A percentile compares a stretch with the other conserved stretches of the same genome.
These are phyloP conservation scores for Hemisphaericaspora xylofermentans DNA, from an alignment of 1,139 yeast genomes.

Conservation along the genomic window DNA sequence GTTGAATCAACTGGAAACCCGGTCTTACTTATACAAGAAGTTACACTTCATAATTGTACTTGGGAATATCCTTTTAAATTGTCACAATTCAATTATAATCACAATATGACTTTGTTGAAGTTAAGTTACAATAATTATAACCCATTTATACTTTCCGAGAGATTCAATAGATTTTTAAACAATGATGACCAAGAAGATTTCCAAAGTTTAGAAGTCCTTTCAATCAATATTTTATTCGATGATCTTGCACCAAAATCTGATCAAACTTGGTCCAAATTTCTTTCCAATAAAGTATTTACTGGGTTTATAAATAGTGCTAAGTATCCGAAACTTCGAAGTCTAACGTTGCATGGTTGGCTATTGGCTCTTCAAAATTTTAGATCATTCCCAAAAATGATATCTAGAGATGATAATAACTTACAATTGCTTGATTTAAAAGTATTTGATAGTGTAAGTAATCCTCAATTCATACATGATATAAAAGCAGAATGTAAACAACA, in stretches of 20 bases:
- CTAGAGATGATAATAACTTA: neutral
- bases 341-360: slow-evolving; percentile 28
- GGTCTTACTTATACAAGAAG: slow-evolving; percentile 9
- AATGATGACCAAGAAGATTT: slow-evolving; percentile 20
- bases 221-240: slow-evolving; percentile 16
- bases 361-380: slow-evolving; percentile 2
- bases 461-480: neutral
- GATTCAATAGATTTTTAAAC: slow-evolving; percentile 32
- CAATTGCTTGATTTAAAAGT: slow-evolving; percentile 3
- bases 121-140: slow-evolving; percentile 28
- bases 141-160: slow-evolving; percentile 38
- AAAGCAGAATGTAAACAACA: slow-evolving; percentile 1
- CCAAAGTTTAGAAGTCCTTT: slow-evolving; percentile 20
- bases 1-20: slow-evolving; percentile 7
- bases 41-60: slow-evolving; percentile 35
- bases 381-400: neutral
- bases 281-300: slow-evolving; percentile 17
- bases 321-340: slow-evolving; percentile 21
- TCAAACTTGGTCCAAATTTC: slow-evolving; percentile 13
- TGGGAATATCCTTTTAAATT: slow-evolving; percentile 48
- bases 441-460: neutral
- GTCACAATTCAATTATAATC: slow-evolving; percentile 31
- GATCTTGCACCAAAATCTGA: slow-evolving; percentile 8
- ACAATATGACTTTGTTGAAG: slow-evolving; percentile 20
- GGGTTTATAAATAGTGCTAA: slow-evolving; percentile 15